Conservation (phyloP, 2,329 filamentous ascomycete species). For the Ophiocordyceps robertsii region DNA sequence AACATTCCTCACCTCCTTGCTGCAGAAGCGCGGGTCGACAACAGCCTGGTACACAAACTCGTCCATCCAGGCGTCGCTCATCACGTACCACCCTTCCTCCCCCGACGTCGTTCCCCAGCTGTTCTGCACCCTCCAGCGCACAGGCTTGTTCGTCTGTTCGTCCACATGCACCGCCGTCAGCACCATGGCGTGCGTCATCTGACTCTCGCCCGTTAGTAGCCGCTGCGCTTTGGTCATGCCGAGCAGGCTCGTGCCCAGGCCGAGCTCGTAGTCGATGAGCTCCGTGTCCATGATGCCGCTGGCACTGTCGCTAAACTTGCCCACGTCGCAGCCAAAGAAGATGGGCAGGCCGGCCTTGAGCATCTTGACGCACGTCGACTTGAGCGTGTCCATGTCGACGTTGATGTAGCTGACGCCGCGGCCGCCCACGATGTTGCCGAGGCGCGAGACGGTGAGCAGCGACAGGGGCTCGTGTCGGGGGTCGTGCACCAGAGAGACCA, state of each 20-base stretch:
- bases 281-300: slow-evolving; percentile 70
- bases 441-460: slow-evolving; percentile 61
- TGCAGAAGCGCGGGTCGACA: slow-evolving; percentile 57
- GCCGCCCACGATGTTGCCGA: slow-evolving; percentile 73
- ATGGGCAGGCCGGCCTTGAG: slow-evolving; percentile 65
- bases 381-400: slow-evolving; percentile 60
- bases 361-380: slow-evolving; percentile 62
- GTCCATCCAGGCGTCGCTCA: slow-evolving; percentile 71
- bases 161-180: slow-evolving; percentile 75
- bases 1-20: slow-evolving; percentile 54
- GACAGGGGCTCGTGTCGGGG: slow-evolving; percentile 63
- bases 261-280: slow-evolving; percentile 67
- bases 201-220: slow-evolving; percentile 58
- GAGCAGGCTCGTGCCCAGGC: slow-evolving; percentile 65
- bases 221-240: slow-evolving; percentile 65
- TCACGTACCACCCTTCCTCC: slow-evolving; percentile 76
- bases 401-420: slow-evolving; percentile 71
- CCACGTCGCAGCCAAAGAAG: slow-evolving; percentile 83
- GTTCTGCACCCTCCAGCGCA: slow-evolving; percentile 81
- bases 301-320: slow-evolving; percentile 57
- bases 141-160: slow-evolving; percentile 42
- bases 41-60: slow-evolving; percentile 80
- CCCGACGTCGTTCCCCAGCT: slow-evolving; percentile 62
- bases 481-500: slow-evolving; percentile 78
- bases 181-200: slow-evolving; percentile 91